Percentiles rank a stretch among this genome's conserved stretches.
Evolutionary conservation across 2,329 filamentous ascomycete genomes (phyloP).

Genomic region (Pseudohalonectria lignicola): DNA sequence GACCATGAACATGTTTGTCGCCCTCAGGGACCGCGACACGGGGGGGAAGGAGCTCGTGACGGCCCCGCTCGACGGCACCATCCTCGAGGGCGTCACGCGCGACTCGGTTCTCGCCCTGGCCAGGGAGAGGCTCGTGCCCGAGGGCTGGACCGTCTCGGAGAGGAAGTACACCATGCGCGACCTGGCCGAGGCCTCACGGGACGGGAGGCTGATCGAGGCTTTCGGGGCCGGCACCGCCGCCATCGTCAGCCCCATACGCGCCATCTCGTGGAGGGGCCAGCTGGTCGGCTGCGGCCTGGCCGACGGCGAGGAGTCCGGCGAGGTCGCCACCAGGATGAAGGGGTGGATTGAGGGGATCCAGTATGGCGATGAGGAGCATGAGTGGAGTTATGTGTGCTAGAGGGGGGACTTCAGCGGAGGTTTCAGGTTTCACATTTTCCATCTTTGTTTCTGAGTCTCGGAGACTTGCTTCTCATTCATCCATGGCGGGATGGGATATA

Average conservation of each 20-base stretch:
- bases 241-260: slow-evolving; percentile 81
- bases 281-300: slow-evolving; percentile 74
- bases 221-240: slow-evolving; percentile 93
- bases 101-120: slow-evolving; percentile 86
- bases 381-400: slow-evolving; percentile 64
- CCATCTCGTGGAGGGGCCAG: slow-evolving; percentile 79
- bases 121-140: slow-evolving; percentile 66
- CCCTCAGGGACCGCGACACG: slow-evolving; percentile 72
- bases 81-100: slow-evolving; percentile 86
- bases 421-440: neutral
- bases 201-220: slow-evolving; percentile 82
- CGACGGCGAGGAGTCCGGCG: slow-evolving; percentile 75
- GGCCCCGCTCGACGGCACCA: slow-evolving; percentile 92
- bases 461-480: too few species aligned
- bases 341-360: slow-evolving; percentile 93
- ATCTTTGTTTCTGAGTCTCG: too few species aligned
- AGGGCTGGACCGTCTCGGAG: slow-evolving; percentile 85
- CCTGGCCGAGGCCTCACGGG: slow-evolving; percentile 66
- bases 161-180: slow-evolving; percentile 88
- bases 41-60: slow-evolving; percentile 89
- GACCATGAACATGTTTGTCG: slow-evolving; percentile 97
- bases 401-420: too few species aligned
- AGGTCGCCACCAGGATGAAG: slow-evolving; percentile 80
- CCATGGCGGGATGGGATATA: neutral
- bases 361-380: slow-evolving; percentile 85